Base-by-base conservation (phyloP, 2,329 filamentous ascomycete species). In the Alternaria sp. region DNA sequence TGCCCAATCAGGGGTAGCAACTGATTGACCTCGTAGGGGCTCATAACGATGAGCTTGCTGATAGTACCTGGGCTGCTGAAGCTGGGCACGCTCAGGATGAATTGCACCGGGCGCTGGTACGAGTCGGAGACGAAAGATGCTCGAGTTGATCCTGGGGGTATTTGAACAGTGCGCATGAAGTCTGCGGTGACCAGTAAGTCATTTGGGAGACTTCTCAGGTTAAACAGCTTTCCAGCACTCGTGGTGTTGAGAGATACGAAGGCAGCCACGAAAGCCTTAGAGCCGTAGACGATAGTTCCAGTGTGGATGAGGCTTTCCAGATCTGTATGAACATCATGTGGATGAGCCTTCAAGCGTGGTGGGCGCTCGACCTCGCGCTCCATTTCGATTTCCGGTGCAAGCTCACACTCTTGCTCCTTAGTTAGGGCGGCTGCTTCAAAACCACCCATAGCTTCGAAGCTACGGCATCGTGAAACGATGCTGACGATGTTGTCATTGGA, bases 401-500 rank as follows among this genome's bases (percentile, higher is more conserved):
- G 79, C 65, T 92, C 90, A 0, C 90, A 83, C 71, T 93, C 90
- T 66, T 92, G 89, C 61, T 93, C 90, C 68, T 92, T 89, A 3
- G 86, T 79, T 0, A 91, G 76, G 0, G 78, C 77, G 0, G 81
- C 79, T 0, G 80, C 21, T 21, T 21, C 21, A 21, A 21, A 21
- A 21, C 21, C 21, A 21, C 70, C 57, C 45, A 73, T 62, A 6
- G 76, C 73, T 4, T 70, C 61, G 44, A 79, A 77, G 1, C 72
- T 66, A 7, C 56, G 63, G 59, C 67, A 78, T 26, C 62, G 66
- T 5, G 58, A 44, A 4, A 72, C 17, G 10, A 78, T 77, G 8
- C 61, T 45, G 7, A 54, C 15, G 17, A 77, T 67, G 26, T 71
- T 76, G 7, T 53, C 10, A 17, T 69, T 68, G 2, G 50, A 55